Base-by-base conservation (phyloP, 1,284 basidiomycete species). In the Microbotryum scabiosae region DNA sequence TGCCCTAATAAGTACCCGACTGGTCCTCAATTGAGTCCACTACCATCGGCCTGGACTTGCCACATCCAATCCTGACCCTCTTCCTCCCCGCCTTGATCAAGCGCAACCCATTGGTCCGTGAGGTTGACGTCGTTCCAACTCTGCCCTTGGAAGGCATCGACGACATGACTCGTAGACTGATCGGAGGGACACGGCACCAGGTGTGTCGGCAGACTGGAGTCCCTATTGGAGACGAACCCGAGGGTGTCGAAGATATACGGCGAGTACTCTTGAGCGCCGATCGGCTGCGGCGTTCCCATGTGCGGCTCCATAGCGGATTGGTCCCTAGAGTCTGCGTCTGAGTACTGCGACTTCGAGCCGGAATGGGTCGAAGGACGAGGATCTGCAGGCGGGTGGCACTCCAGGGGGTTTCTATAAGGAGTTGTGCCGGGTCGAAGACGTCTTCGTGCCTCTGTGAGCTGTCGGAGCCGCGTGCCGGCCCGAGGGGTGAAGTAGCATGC, bases 401-500 rank as follows among this genome's bases (percentile, higher is more conserved):
- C 26, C 51, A 52, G 21, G 47, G 47, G 47, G 12, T 49, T 49
- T 1, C 16, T 9, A 16, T 49, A 18, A 5, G 21, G 21, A 20
- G 47, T 26, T 20, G 21, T 14, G 20, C 21, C 47, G 5, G 26
- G 47, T 32, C 32, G 51, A 30, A 28, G 51, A 2, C 26, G 36
- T 26, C 26, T 10, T 2, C 64, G 52, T 10, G 54, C 58, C 20
- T 44, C 53, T 2, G 51, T 21, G 8, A 67, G 41, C 36, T 60
- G 54, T 12, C 54, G 26, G 23, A 67, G 49, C 2, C 65, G 55
- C 20, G 41, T 48, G 10, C 51, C 59, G 1, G 65, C 63, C 14
- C 54, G 59, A 12, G 65, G 63, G 3, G 63, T 67, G 46, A 64
- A 67, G 59, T 65, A 67, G 4, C 57, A 65, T 9, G 59, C 55